A percentile compares a stretch with the other conserved stretches of the same genome.
Conservation (phyloP, 805 yeast genomes). For the Wilhelminamyces savonicus region DNA sequence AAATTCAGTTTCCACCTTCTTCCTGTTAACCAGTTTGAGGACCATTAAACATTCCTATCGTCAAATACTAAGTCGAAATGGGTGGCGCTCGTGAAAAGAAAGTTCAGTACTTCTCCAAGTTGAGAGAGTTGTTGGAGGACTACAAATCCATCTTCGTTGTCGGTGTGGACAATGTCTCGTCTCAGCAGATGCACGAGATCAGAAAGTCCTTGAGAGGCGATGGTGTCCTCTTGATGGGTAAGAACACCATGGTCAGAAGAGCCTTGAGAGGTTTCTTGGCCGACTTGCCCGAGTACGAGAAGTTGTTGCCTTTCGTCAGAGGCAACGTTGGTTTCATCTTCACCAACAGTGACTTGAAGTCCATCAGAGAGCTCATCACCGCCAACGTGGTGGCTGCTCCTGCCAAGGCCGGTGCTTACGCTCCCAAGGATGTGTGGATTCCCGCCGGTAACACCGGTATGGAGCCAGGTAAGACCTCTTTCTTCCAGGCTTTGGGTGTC, state of each 20-base stretch:
- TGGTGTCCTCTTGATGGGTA: constrained; percentile 98
- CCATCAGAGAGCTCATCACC: constrained; percentile 80
- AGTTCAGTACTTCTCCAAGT: constrained; percentile 89
- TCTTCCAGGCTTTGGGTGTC: constrained; percentile 99
- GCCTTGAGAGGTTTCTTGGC: constrained; percentile 93
- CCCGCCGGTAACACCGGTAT: constrained; percentile 99
- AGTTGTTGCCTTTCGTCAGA: constrained; percentile 86
- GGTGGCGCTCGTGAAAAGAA: constrained; percentile 99
- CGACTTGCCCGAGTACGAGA: constrained; percentile 95
- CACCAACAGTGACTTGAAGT: constrained; percentile 94
- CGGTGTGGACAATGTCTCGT: constrained; percentile 99
- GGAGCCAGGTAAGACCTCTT: constrained; percentile 99
- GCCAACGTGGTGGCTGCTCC: constrained; percentile 99
- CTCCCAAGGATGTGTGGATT: constrained; percentile 96
- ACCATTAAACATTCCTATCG: constrained; percentile 91
- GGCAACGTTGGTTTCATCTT: constrained; percentile 99
- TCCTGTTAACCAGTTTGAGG: constrained; percentile 18
- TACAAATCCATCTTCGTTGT: constrained; percentile 98
- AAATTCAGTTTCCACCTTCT: background rate
- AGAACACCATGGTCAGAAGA: constrained; percentile 99
- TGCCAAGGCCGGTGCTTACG: constrained; percentile 99
- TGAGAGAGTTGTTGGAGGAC: constrained; percentile 91
- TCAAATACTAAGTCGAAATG: constrained; percentile 83
- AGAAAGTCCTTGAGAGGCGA: constrained; percentile 94
- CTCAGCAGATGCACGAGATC: constrained; percentile 99